phyloP scores from a whole-genome alignment of 257 asterid species.

The Plantago ovata region DNA sequence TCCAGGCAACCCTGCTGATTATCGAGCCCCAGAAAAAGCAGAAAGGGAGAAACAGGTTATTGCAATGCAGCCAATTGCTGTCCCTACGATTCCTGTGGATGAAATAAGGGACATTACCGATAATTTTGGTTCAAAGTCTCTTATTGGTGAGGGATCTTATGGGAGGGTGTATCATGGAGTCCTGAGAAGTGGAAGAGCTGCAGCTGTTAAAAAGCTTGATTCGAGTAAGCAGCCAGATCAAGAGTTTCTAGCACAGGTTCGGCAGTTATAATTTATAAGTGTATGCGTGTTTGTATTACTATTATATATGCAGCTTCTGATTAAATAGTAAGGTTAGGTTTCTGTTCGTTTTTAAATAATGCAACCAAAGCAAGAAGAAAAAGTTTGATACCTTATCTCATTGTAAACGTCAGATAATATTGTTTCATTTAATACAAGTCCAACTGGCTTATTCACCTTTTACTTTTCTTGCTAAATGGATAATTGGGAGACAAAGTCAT shows the following conservation, averaged over 20 bases:
- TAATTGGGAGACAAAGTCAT: background rate
- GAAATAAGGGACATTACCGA: slow-evolving; percentile 21
- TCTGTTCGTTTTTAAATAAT: background rate
- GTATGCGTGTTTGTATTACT: background rate
- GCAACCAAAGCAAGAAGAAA: background rate
- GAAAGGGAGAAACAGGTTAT: slow-evolving; percentile 7
- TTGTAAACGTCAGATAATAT: background rate
- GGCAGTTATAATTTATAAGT: background rate
- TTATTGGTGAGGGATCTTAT: slow-evolving; percentile 9
- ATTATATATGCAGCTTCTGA: background rate
- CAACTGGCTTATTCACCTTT: background rate
- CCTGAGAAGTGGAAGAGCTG: slow-evolving; percentile 22
- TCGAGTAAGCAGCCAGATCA: slow-evolving; percentile 20
- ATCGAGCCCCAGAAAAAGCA: slow-evolving; percentile 12
- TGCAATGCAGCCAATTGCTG: slow-evolving; percentile 8
- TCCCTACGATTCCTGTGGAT: slow-evolving; percentile 21
- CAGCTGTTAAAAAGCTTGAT: slow-evolving; percentile 24
- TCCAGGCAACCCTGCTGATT: slow-evolving; percentile 21
- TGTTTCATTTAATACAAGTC: background rate
- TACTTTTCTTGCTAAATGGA: background rate
- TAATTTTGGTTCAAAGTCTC: slow-evolving; percentile 16
- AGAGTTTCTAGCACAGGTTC: slow-evolving; percentile 28
- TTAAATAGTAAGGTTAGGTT: background rate
- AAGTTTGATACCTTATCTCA: background rate
- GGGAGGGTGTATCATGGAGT: slow-evolving; percentile 24